phyloP scores from a whole-genome alignment of 345 rosid genomes.

The thale cress (Arabidopsis thaliana) region DNA sequence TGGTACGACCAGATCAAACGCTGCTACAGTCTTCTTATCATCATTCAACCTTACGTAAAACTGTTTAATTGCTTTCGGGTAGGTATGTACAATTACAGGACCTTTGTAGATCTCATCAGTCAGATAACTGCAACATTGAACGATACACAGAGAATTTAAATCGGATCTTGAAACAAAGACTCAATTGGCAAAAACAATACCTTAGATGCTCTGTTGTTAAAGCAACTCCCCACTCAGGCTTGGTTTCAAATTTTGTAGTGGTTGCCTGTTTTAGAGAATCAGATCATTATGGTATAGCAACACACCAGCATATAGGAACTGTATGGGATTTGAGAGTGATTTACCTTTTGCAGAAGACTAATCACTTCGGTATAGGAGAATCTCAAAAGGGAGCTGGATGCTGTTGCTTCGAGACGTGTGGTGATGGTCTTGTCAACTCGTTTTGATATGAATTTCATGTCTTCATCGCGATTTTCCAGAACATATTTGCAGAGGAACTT shows the following conservation, averaged over 20 bases:
- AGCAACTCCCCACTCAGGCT: conserved; percentile 66
- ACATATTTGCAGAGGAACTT: conserved; percentile 80
- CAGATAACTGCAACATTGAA: conserved; percentile 59
- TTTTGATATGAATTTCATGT: conserved; percentile 65
- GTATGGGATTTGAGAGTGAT: conserved; percentile 3
- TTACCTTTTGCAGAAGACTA: conserved; percentile 62
- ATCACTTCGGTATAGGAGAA: conserved; percentile 71
- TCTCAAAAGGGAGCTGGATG: conserved; percentile 52
- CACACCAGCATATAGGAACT: background rate
- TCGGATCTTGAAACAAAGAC: background rate
- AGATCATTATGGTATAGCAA: conserved; percentile 17
- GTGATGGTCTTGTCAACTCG: conserved; percentile 59
- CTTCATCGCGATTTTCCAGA: conserved; percentile 65
- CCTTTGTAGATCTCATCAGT: conserved; percentile 69
- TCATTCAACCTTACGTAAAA: conserved; percentile 70
- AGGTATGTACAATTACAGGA: conserved; percentile 66
- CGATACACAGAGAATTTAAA: conserved; percentile 13
- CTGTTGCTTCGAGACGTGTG: conserved; percentile 60
- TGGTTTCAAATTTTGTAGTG: conserved; percentile 55
- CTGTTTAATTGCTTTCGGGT: conserved; percentile 70
- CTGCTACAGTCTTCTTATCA: conserved; percentile 82
- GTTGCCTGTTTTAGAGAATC: conserved; percentile 50
- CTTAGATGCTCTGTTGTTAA: conserved; percentile 80
- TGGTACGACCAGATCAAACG: conserved; percentile 90
- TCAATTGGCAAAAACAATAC: conserved; percentile 44